Evolutionary conservation across 495 filamentous ascomycete genomes (phyloP).

Genomic region (Podospora fimiseda): DNA sequence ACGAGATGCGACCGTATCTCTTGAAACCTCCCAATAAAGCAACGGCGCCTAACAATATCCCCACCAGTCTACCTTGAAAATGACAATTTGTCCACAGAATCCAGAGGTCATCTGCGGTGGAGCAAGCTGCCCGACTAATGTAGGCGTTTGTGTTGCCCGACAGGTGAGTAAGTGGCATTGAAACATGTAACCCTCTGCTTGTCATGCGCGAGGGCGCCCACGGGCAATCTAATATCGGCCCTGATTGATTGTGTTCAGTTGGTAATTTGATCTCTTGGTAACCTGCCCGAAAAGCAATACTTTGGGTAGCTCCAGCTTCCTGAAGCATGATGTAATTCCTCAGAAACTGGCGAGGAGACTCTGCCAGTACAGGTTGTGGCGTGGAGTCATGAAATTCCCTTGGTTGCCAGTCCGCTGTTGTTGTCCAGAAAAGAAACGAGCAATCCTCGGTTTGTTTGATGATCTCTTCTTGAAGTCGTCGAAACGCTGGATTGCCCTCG

Average conservation of each 20-base stretch:
- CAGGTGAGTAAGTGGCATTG: neutral
- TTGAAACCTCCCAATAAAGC: no score
- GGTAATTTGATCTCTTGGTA: no score
- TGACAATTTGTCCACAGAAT: neutral
- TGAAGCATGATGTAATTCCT: no score
- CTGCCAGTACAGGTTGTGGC: neutral
- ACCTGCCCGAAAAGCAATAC: no score
- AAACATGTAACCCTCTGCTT: neutral
- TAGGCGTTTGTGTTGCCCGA: neutral
- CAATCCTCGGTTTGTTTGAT: constrained; percentile 5
- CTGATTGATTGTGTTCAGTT: no score
- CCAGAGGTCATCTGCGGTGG: neutral
- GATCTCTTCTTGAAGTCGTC: constrained; percentile 15
- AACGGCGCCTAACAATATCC: neutral
- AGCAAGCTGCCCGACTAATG: neutral
- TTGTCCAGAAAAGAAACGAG: neutral
- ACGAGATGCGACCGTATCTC: no score
- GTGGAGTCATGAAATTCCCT: no score
- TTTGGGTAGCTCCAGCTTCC: no score
- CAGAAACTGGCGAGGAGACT: neutral
- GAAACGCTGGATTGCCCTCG: constrained; percentile 13
- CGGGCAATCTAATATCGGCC: neutral
- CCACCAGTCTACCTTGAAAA: neutral
- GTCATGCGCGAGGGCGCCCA: neutral
- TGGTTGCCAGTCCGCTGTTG: no score